Conservation (phyloP, 2,329 filamentous ascomycete species). For the Fusarium mangiferae region DNA sequence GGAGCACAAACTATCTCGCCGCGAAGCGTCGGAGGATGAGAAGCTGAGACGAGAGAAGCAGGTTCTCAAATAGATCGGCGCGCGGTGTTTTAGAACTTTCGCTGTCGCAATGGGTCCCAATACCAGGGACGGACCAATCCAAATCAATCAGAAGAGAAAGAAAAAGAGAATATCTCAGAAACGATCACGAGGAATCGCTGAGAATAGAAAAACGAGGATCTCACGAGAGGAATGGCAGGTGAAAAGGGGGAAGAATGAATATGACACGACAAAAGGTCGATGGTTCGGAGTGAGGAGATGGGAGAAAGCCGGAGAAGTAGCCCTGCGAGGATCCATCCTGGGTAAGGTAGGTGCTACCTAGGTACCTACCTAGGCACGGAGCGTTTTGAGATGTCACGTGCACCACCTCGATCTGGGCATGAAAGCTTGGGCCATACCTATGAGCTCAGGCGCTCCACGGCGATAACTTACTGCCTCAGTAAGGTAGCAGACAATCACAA, state of each 20-base stretch:
- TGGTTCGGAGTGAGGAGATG: conserved; percentile 36
- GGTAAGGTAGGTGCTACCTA: not conserved
- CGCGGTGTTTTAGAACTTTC: conserved; percentile 31
- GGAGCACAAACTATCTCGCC: conserved; percentile 27
- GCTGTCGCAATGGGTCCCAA: conserved; percentile 36
- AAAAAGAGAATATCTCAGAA: conserved; percentile 24
- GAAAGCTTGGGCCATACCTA: conserved; percentile 15
- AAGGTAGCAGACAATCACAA: not conserved
- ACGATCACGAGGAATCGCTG: conserved; percentile 32
- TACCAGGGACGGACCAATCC: conserved; percentile 29
- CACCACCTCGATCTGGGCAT: not conserved
- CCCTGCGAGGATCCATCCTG: conserved; percentile 25
- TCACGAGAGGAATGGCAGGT: conserved; percentile 32
- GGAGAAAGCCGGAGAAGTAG: conserved; percentile 43
- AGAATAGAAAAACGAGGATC: conserved; percentile 35
- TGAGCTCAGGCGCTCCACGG: not conserved
- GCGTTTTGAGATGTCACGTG: conserved; percentile 27
- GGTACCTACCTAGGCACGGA: not conserved
- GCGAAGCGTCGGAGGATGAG: conserved; percentile 31
- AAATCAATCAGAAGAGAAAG: conserved; percentile 15
- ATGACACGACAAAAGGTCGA: conserved; percentile 42
- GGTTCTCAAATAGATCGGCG: conserved; percentile 31
- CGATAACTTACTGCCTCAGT: not conserved
- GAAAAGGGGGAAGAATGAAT: conserved; percentile 29
- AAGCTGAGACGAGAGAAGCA: conserved; percentile 13